phyloP scores from a whole-genome alignment of 2,329 filamentous ascomycete species.

The Gaeumannomyces tritici region DNA sequence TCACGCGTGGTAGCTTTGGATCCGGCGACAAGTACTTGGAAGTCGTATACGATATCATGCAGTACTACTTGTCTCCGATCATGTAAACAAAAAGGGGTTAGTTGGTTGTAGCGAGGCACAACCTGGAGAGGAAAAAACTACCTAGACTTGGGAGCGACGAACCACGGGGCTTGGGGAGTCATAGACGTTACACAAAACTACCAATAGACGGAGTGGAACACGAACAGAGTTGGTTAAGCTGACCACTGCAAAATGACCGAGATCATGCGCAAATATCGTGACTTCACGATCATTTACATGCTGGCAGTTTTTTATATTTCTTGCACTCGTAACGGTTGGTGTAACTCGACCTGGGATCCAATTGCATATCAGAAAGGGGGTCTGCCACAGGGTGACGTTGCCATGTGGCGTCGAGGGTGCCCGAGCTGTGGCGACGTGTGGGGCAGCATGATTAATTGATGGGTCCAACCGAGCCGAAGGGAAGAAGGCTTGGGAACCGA shows the following conservation, averaged over 20 bases:
- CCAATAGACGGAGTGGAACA: background rate
- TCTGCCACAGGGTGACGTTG: no score
- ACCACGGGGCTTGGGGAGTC: background rate
- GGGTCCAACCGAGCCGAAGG: background rate
- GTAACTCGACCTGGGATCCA: no score
- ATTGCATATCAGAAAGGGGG: no score
- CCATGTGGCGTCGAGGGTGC: background rate
- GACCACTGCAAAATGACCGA: no score
- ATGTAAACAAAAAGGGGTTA: slow-evolving; percentile 27
- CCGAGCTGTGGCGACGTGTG: background rate
- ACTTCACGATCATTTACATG: no score
- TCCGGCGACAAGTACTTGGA: slow-evolving; percentile 27
- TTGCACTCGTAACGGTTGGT: no score
- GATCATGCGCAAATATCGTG: no score
- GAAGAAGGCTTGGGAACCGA: background rate
- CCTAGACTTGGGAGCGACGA: background rate
- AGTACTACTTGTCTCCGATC: slow-evolving; percentile 41
- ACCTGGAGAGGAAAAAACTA: background rate
- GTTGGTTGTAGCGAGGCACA: background rate
- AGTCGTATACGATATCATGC: slow-evolving; percentile 43
- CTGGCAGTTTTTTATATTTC: no score
- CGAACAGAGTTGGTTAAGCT: no score
- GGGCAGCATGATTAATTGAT: background rate
- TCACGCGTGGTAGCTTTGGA: slow-evolving; percentile 1
- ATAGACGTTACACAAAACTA: background rate